Conservation (phyloP, 257 asterid species). For the Solanum chilense region DNA sequence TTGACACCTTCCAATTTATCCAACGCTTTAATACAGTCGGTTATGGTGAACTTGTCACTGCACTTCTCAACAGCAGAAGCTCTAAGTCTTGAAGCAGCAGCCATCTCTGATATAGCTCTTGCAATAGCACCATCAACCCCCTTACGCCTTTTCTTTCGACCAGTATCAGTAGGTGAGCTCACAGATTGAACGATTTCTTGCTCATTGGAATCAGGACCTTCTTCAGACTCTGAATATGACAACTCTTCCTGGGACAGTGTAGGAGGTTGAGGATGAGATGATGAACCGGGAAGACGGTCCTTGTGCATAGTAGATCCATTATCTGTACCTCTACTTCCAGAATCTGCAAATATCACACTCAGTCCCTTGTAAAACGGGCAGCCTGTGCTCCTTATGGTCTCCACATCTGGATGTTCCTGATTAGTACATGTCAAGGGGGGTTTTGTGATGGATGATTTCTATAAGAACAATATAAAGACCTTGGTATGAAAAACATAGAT, state of each 20-base stretch:
- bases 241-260: conserved; percentile 23
- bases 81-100: conserved; percentile 57
- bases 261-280: conserved; percentile 15
- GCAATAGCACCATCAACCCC: conserved; percentile 67
- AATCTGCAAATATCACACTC: conserved; percentile 36
- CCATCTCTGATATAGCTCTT: conserved; percentile 66
- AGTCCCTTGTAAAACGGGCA: conserved; percentile 57
- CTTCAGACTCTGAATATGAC: conserved; percentile 55
- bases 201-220: conserved; percentile 10
- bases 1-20: conserved; percentile 50
- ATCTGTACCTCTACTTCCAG: conserved; percentile 14
- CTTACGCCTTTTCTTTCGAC: conserved; percentile 56
- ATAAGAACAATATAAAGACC: not conserved
- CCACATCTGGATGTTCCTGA: conserved; percentile 91
- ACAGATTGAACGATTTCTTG: conserved; percentile 3
- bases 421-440: conserved; percentile 5
- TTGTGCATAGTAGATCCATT: conserved; percentile 24
- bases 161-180: conserved; percentile 12
- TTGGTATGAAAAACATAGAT: not conserved
- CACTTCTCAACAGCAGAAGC: conserved; percentile 40
- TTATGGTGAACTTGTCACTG: conserved; percentile 35
- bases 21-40: conserved; percentile 55
- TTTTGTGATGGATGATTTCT: not conserved
- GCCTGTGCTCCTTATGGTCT: conserved; percentile 42
- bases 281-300: conserved; percentile 14